Evolutionary conservation across 2,329 filamentous ascomycete genomes (phyloP).

Genomic region (Emmonsiellopsis sp.): DNA sequence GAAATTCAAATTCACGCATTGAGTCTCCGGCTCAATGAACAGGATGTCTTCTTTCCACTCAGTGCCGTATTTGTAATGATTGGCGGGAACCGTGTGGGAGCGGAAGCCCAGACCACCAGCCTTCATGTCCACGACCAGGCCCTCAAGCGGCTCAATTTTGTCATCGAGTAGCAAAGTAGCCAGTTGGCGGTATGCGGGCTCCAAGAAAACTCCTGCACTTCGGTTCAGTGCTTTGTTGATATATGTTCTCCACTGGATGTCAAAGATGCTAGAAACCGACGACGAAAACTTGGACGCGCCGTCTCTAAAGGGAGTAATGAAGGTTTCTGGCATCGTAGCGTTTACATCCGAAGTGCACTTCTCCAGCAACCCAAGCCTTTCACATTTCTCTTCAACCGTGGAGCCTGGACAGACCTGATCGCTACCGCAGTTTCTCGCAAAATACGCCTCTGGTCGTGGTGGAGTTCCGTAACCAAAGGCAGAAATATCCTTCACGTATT

Average conservation of each 20-base stretch:
- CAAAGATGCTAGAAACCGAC: constrained; percentile 34
- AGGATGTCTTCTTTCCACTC: constrained; percentile 40
- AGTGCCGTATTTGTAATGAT: constrained; percentile 23
- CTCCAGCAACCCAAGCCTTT: constrained; percentile 1
- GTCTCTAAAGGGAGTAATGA: constrained; percentile 29
- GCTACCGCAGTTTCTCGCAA: constrained; percentile 23
- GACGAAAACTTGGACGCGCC: constrained; percentile 18
- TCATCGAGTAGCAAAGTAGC: constrained; percentile 25
- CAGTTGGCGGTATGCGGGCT: constrained; percentile 22
- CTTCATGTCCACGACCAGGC: constrained; percentile 33
- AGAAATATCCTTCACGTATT: constrained; percentile 29
- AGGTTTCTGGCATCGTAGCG: constrained; percentile 22
- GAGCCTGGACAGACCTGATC: constrained; percentile 16
- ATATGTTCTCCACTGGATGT: constrained; percentile 30
- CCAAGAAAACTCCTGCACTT: constrained; percentile 21
- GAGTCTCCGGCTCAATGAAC: constrained; percentile 37
- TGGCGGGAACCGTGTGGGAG: constrained; percentile 33
- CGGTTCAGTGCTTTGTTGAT: constrained; percentile 15
- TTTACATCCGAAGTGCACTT: constrained; percentile 16
- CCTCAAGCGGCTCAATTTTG: constrained; percentile 29
- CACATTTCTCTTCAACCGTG: constrained; percentile 4
- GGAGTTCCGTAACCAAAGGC: constrained; percentile 32
- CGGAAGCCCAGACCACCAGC: constrained; percentile 37
- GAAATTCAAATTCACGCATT: constrained; percentile 32
- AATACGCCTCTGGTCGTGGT: constrained; percentile 20